phyloP scores from a whole-genome alignment of 1,284 basidiomycete species.

The Naganishia albida region DNA sequence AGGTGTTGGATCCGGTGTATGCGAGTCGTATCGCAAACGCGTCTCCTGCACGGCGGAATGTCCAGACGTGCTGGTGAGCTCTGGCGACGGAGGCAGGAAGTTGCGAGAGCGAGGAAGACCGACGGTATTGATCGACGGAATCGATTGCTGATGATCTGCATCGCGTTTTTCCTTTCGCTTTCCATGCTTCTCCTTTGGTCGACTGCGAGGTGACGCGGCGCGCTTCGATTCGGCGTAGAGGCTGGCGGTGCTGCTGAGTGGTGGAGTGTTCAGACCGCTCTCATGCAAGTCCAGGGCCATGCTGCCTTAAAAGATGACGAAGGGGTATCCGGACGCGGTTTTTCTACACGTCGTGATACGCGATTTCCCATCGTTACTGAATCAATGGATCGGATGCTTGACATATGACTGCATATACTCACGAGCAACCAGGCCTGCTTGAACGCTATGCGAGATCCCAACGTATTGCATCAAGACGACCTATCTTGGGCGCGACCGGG shows the following conservation, averaged over 20 bases:
- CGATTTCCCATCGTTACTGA: slow-evolving; percentile 1
- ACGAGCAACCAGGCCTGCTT: slow-evolving; percentile 1
- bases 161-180: background rate
- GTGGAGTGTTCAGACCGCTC: slow-evolving; percentile 9
- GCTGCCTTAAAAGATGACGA: slow-evolving; percentile 3
- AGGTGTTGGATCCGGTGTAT: background rate
- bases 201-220: background rate
- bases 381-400: background rate
- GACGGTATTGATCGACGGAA: background rate
- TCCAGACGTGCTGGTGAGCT: slow-evolving; percentile 18
- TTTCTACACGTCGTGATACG: background rate
- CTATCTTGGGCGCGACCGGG: background rate
- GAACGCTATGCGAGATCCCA: background rate
- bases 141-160: background rate
- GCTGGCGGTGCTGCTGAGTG: slow-evolving; percentile 14
- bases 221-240: slow-evolving; percentile 2
- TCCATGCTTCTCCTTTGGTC: background rate
- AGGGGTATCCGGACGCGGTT: slow-evolving; percentile 9
- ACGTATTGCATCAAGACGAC: slow-evolving; percentile 5
- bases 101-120: background rate
- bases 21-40: background rate
- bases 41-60: slow-evolving; percentile 1
- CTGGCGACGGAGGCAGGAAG: slow-evolving; percentile 14
- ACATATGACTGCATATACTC: background rate
- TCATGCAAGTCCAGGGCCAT: slow-evolving; percentile 1